Evolutionary conservation across 2,329 filamentous ascomycete species (phyloP), one percentile per base, ranked within the genome.

Genomic region (Colletotrichum lini): DNA sequence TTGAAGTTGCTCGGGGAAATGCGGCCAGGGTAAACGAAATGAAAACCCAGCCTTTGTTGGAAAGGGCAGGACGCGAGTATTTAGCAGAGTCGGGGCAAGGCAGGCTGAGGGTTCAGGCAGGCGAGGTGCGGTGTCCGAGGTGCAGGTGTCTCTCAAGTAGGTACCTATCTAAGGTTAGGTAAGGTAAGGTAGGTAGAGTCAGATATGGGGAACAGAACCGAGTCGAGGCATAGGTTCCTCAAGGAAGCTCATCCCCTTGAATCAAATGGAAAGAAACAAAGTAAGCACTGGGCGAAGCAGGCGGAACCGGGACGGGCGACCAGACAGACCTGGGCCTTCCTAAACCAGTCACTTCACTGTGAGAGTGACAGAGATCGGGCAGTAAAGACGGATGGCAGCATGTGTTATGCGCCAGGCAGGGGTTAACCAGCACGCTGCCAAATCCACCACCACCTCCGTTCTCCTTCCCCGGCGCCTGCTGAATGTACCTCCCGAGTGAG

Each of bases 51-150:
- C 16, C 35, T 35, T 52, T n/a, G n/a, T 35, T 15, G 35, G n/a
- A 54, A 50, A 57, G 53, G 35, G 57, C 56, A 42, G 54, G 44
- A 23, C 45, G 65, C 52, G 47, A 42, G 66, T 65, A 68, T 68
- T 65, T 65, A 65, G 60, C 50, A 58, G 12, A 45, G 23, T 35
- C n/a, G n/a, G 54, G 66, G 50, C 56, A 52, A 54, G 38, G 42
- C 42, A 57, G 54, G 54, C 54, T 42, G 54, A 23, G 53, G 38
- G 61, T 16, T 30, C 16, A 50, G 35, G 54, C 52, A 58, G 60
- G 42, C 57, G 21, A 59, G 54, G 57, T 59, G 53, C 9, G 35
- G 53, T 56, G 35, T 40, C 35, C 53, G 12, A 21, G 18, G 45
- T 44, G 42, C 16, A 23, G 47, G 52, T 56, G n/a, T 57, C 9